These are phyloP conservation scores for Dryas alaskensis DNA, from an alignment of 306 rosid genomes.

Conservation along the genomic window DNA sequence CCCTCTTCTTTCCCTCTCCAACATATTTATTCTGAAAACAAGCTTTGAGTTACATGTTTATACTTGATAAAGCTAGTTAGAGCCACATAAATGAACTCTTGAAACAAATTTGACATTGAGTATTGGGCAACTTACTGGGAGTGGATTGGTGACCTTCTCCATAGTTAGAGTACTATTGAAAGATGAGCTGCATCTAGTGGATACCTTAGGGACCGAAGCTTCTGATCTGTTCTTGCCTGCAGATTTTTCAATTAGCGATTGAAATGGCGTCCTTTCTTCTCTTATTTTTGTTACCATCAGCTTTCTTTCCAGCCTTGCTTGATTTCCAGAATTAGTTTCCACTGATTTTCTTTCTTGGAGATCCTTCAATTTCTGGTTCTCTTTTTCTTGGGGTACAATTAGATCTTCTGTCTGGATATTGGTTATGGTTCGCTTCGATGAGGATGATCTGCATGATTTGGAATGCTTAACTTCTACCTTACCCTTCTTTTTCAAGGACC, in stretches of 20 bases:
- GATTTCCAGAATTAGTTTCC: constrained; percentile 32
- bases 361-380: constrained; percentile 42
- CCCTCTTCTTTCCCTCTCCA: constrained; percentile 37
- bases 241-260: constrained; percentile 37
- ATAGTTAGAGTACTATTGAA: constrained; percentile 26
- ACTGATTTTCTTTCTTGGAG: constrained; percentile 34
- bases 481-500: constrained; percentile 47
- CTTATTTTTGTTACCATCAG: constrained; percentile 26
- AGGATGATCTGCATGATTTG: constrained; percentile 29
- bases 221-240: constrained; percentile 33
- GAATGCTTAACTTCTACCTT: constrained; percentile 35
- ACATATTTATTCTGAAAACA: constrained; percentile 42
- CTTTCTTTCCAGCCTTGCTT: constrained; percentile 31
- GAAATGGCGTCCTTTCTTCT: constrained; percentile 54
- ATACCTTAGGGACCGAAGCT: constrained; percentile 32
- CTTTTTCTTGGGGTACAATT: constrained; percentile 39
- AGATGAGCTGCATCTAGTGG: constrained; percentile 31
- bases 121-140: constrained; percentile 38
- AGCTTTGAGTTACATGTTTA: constrained; percentile 17
- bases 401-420: constrained; percentile 32
- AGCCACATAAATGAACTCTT: constrained; percentile 9
- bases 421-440: constrained; percentile 31
- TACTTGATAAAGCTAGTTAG: constrained; percentile 10
- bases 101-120: constrained; percentile 20
- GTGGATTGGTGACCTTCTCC: constrained; percentile 17